A percentile compares a stretch with the other conserved stretches of the same genome.
Evolutionary conservation across 2,329 filamentous ascomycete genomes (phyloP).

Genomic region (Salinomyces thailandicus): DNA sequence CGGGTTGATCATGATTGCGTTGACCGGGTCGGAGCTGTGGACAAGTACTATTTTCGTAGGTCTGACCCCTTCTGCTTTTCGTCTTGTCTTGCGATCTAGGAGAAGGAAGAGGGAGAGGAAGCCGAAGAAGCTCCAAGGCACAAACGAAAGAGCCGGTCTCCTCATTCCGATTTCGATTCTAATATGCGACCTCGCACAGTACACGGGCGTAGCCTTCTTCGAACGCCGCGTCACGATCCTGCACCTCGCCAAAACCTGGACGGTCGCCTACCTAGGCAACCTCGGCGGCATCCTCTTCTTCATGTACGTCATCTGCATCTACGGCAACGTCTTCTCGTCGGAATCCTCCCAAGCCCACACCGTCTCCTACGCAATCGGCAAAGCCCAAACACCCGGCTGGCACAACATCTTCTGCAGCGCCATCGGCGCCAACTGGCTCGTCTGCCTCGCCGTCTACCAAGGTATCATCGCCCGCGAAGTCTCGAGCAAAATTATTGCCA

Average conservation of each 20-base stretch:
- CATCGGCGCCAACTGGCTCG: conserved; percentile 48
- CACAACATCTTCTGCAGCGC: conserved; percentile 45
- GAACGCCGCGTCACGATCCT: conserved; percentile 27
- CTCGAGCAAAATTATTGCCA: conserved; percentile 43
- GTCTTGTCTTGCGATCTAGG: neutral
- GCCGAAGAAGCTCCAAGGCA: too few species aligned
- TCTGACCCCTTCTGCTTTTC: neutral
- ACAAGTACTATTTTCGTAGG: conserved; percentile 24
- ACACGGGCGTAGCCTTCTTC: conserved; percentile 30
- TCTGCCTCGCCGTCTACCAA: conserved; percentile 37
- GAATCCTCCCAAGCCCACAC: conserved; percentile 35
- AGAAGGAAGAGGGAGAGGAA: too few species aligned
- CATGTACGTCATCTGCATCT: conserved; percentile 20
- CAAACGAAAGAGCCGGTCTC: too few species aligned
- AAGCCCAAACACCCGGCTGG: conserved; percentile 40
- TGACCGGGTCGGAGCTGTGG: conserved; percentile 26
- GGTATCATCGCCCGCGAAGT: conserved; percentile 40
- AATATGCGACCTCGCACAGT: neutral
- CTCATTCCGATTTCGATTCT: too few species aligned
- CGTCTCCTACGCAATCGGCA: conserved; percentile 38
- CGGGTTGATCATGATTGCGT: conserved; percentile 23
- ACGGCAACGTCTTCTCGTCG: conserved; percentile 24
- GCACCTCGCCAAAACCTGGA: conserved; percentile 20
- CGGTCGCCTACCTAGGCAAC: conserved; percentile 25
- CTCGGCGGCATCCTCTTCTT: conserved; percentile 25